Conservation (phyloP, 495 filamentous ascomycete species). For the Penicillium argentinense region DNA sequence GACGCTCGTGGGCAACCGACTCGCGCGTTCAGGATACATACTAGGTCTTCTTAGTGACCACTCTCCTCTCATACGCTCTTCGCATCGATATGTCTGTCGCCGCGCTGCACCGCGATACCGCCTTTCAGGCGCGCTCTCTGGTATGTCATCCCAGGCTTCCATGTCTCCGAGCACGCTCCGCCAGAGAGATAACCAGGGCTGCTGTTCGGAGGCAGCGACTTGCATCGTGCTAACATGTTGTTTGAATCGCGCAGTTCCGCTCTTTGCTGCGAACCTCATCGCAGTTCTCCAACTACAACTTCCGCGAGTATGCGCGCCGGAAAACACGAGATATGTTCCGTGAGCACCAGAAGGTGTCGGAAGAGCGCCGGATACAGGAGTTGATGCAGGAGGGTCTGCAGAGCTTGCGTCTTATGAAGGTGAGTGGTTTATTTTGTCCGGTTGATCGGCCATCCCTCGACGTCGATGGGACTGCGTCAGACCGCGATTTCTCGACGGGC, state of each 20-base stretch:
- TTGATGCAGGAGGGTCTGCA: slow-evolving; percentile 85
- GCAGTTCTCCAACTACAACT: slow-evolving; percentile 93
- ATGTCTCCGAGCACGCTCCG: slow-evolving; percentile 3
- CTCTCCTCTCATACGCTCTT: no score
- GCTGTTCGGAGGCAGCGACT: no score
- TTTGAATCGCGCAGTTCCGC: slow-evolving; percentile 64
- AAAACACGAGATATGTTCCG: slow-evolving; percentile 86
- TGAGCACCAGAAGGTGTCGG: slow-evolving; percentile 64
- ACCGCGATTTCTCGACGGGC: no score
- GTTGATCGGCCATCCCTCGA: background rate
- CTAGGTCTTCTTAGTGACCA: no score
- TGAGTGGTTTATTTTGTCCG: slow-evolving; percentile 41
- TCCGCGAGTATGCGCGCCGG: slow-evolving; percentile 91
- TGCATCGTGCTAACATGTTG: background rate
- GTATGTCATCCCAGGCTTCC: slow-evolving; percentile 42
- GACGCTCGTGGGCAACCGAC: background rate
- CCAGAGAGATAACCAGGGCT: no score
- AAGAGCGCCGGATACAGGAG: slow-evolving; percentile 81
- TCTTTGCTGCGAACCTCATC: slow-evolving; percentile 83
- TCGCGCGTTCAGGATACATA: no score
- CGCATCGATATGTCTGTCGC: slow-evolving; percentile 58
- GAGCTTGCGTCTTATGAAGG: slow-evolving; percentile 90
- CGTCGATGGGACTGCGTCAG: no score
- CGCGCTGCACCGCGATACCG: slow-evolving; percentile 58
- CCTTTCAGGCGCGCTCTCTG: slow-evolving; percentile 70